Base-by-base conservation (phyloP, 805 yeast genomes). In the Metschnikowia similis region DNA sequence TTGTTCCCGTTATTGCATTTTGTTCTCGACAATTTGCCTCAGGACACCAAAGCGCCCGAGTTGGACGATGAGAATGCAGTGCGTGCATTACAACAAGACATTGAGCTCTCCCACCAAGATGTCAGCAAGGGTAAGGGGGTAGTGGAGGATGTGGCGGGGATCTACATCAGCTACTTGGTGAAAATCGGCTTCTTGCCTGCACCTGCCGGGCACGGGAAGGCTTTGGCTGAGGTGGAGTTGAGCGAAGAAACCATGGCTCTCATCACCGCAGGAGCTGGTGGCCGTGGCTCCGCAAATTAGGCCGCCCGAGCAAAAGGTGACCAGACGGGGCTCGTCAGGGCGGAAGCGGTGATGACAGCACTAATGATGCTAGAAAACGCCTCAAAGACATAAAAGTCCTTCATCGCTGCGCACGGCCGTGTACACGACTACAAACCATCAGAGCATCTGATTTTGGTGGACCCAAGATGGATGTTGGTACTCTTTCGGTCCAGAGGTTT, bases 21-120 rank as follows among this genome's bases (percentile, higher is more conserved):
- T 74, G 98, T 91, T 11, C 76, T 95, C 57, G 99, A 90, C 62
- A 85, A 91, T 64, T 79, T 94, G 62, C 97, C 97, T 6, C 85
- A 84, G 54, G 85, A 84, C 65, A 87, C 98, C 31, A 87, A 84
- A 68, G 98, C 99, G 9, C 98, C 99, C 2, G 97, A 92, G 67
- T 77, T 94, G 56, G 96, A 91, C 62, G 99, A 95, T 59, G 47
- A 76, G 4, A 91, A 94, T 65, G 88, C 98, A 1, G 79, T 75
- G n/a, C 65, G 66, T n/a, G 78, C 91, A 0, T 79, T 94, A 64
- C 71, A 69, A 50, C 73, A 67, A 27, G 97, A 89, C 64, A 67
- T 73, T 6, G 61, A 61, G 31, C 80, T 83, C 81, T 77, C 89
- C 1, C 89, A 87, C 11, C 75, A 69, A 43, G 96, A 89, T 61